A percentile compares a stretch with the other conserved stretches of the same genome.
Conservation (phyloP, 2,329 filamentous ascomycete genomes). For the Epichloe baconii region DNA sequence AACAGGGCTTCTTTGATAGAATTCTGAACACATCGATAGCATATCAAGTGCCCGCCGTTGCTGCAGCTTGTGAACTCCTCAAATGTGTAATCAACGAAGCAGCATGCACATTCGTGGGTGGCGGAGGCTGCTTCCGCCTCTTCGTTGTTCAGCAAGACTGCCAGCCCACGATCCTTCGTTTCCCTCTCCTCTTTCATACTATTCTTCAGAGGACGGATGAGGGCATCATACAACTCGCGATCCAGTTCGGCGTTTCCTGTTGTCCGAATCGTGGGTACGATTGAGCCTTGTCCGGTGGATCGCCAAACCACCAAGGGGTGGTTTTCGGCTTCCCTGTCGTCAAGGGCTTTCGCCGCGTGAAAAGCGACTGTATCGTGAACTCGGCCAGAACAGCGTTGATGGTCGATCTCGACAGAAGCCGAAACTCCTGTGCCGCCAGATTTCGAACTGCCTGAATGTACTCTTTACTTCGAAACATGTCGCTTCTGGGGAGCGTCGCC, state of each 20-base stretch:
- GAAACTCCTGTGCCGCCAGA: constrained; percentile 65
- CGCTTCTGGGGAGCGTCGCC: constrained; percentile 38
- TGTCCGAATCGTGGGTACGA: constrained; percentile 47
- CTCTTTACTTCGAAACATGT: constrained; percentile 51
- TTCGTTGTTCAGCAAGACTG: constrained; percentile 39
- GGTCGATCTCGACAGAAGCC: constrained; percentile 56
- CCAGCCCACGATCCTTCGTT: constrained; percentile 38
- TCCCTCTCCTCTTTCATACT: constrained; percentile 32
- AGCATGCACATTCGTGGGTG: constrained; percentile 63
- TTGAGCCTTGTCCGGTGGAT: constrained; percentile 39
- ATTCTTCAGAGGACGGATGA: constrained; percentile 40
- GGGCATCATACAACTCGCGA: constrained; percentile 43
- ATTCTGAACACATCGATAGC: constrained; percentile 69
- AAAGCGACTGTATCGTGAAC: constrained; percentile 57
- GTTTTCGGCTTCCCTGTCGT: constrained; percentile 39
- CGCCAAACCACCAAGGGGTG: constrained; percentile 53
- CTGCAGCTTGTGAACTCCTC: constrained; percentile 65
- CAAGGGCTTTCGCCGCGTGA: constrained; percentile 49
- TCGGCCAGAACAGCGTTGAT: constrained; percentile 71
- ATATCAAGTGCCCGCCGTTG: constrained; percentile 57
- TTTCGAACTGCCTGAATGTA: constrained; percentile 58
- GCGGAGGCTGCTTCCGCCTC: constrained; percentile 45
- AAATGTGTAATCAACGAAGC: constrained; percentile 57
- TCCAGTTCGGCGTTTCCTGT: constrained; percentile 55
- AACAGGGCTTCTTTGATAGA: constrained; percentile 80